Percentiles rank a stretch among this genome's conserved stretches.
Conservation (phyloP, 371 early-diverging fungal genomes). For the Mucor racemosus region DNA sequence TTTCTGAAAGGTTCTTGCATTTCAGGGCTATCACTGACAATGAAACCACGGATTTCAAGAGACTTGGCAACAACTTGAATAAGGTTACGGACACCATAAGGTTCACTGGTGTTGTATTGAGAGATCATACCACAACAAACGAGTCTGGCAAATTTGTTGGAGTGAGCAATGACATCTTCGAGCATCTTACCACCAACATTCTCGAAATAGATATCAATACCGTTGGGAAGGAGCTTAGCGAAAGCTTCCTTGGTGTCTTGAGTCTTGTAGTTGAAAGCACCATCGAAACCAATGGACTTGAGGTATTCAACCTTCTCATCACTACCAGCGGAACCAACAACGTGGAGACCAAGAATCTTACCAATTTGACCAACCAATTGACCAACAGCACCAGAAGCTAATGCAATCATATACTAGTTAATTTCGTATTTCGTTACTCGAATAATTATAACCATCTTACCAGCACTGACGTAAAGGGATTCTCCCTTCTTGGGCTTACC, state of each 20-base stretch:
- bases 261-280: slow-evolving; percentile 86
- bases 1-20: slow-evolving; percentile 59
- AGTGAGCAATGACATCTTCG: slow-evolving; percentile 60
- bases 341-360: slow-evolving; percentile 69
- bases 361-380: slow-evolving; percentile 71
- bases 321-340: slow-evolving; percentile 80
- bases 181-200: slow-evolving; percentile 76
- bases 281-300: slow-evolving; percentile 69
- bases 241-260: slow-evolving; percentile 50
- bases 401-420: neutral
- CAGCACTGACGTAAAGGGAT: slow-evolving; percentile 56
- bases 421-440: neutral
- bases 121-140: slow-evolving; percentile 72
- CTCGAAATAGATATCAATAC: slow-evolving; percentile 80
- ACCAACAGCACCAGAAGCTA: slow-evolving; percentile 64
- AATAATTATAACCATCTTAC: neutral
- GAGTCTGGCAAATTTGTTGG: slow-evolving; percentile 64
- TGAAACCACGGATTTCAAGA: slow-evolving; percentile 71
- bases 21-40: slow-evolving; percentile 59
- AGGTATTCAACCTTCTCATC: slow-evolving; percentile 80
- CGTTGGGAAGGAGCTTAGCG: slow-evolving; percentile 60
- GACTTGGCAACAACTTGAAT: slow-evolving; percentile 47
- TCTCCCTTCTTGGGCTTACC: slow-evolving; percentile 54
- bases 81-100: slow-evolving; percentile 39
- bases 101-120: slow-evolving; percentile 61